Conservation (phyloP, 164 flowering plant species). For the Annona cherimola region DNA sequence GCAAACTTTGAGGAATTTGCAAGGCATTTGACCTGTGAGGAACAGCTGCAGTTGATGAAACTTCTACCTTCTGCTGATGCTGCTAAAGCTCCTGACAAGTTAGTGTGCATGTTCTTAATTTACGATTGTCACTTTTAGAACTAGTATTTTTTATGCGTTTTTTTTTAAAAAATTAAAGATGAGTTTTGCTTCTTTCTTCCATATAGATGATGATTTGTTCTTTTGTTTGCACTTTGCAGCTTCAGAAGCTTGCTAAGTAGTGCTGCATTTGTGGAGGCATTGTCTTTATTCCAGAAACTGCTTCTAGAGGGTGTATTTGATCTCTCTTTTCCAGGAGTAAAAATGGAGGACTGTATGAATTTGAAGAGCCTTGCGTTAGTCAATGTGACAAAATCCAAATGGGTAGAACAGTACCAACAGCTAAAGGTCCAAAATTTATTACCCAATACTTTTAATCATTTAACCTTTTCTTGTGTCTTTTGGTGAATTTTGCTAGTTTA, state of each 20-base stretch:
- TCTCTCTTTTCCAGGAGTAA: slow-evolving; percentile 40
- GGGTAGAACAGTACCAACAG: slow-evolving; percentile 59
- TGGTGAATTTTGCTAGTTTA: not conserved
- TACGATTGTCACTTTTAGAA: not conserved
- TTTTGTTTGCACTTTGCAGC: slow-evolving; percentile 49
- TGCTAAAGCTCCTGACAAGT: slow-evolving; percentile 57
- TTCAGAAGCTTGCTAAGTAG: slow-evolving; percentile 73
- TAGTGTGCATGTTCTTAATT: not conserved
- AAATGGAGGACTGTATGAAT: slow-evolving; percentile 49
- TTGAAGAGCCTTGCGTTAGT: slow-evolving; percentile 57
- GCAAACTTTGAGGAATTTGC: slow-evolving; percentile 57
- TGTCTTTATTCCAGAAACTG: slow-evolving; percentile 64
- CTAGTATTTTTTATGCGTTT: not conserved
- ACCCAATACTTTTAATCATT: not conserved
- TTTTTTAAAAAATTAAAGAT: too few relatives aligned
- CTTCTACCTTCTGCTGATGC: slow-evolving; percentile 60
- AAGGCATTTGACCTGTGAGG: slow-evolving; percentile 57
- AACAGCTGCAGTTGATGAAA: slow-evolving; percentile 58
- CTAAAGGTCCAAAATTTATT: slow-evolving; percentile 50
- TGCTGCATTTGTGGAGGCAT: slow-evolving; percentile 56
- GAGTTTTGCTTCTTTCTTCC: not conserved
- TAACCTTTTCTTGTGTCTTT: not conserved
- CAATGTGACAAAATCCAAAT: slow-evolving; percentile 51
- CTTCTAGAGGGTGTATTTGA: slow-evolving; percentile 80
- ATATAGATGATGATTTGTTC: not conserved